Evolutionary conservation across 495 filamentous ascomycete species (phyloP).

Genomic region (Corynascus novoguineensis): DNA sequence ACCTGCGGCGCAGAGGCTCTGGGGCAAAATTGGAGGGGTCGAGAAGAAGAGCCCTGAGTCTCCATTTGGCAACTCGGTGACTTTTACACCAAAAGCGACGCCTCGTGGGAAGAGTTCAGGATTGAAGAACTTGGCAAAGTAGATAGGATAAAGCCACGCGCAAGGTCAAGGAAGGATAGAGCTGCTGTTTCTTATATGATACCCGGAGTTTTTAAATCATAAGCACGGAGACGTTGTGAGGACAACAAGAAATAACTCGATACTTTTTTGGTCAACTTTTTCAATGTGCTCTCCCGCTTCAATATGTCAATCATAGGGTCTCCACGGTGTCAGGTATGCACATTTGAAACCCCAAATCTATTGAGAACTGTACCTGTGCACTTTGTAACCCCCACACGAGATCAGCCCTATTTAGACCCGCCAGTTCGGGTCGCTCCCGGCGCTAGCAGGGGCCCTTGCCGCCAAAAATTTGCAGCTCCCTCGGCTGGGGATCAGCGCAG

Average conservation of each 20-base stretch:
- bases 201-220: conserved; percentile 11
- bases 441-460: conserved; percentile 18
- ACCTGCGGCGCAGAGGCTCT: conserved; percentile 76
- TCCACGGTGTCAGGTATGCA: no score
- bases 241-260: no score
- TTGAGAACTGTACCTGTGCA: background rate
- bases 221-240: no score
- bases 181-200: conserved; percentile 10
- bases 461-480: conserved; percentile 18
- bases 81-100: conserved; percentile 32
- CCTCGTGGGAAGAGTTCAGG: conserved; percentile 22
- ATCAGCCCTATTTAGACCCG: conserved; percentile 7
- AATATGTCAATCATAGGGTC: no score
- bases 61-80: conserved; percentile 39
- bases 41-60: conserved; percentile 45
- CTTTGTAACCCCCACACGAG: background rate
- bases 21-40: conserved; percentile 58
- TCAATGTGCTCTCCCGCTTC: background rate
- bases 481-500: background rate
- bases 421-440: conserved; percentile 13
- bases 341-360: background rate
- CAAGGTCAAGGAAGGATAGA: background rate
- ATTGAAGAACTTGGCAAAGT: conserved; percentile 22
- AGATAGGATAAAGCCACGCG: background rate
- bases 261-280: no score